Conservation (phyloP, 139 green algal species). For the Protoeuglena noctilucae region DNA sequence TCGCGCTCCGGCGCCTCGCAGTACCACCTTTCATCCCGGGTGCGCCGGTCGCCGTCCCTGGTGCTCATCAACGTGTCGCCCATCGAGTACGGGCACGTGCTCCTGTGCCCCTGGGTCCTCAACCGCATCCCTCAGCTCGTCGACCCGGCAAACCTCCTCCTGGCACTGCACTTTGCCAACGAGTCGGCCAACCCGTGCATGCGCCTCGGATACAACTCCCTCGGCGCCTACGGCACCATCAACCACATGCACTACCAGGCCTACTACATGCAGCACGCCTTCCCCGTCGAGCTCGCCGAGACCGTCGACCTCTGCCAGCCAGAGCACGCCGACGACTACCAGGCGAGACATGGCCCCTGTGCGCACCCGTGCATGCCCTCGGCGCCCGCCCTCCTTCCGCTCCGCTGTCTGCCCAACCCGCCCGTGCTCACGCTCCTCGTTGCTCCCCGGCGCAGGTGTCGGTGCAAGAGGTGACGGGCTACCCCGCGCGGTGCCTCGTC, state of each 20-base stretch:
- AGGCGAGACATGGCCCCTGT: background rate
- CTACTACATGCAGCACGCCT: constrained; percentile 64
- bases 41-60: constrained; percentile 37
- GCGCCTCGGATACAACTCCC: constrained; percentile 84
- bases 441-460: constrained; percentile 19
- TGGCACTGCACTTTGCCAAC: constrained; percentile 75
- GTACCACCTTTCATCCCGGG: background rate
- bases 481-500: constrained; percentile 73
- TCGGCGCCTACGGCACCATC: constrained; percentile 94
- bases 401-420: no score
- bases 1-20: background rate
- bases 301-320: constrained; percentile 24
- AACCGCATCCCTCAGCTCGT: constrained; percentile 57
- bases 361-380: no score
- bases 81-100: constrained; percentile 97
- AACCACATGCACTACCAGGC: constrained; percentile 99
- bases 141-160: constrained; percentile 29
- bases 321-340: background rate
- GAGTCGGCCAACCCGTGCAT: constrained; percentile 82
- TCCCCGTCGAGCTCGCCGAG: constrained; percentile 71
- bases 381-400: no score
- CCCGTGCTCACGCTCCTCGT: no score
- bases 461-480: constrained; percentile 47
- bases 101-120: constrained; percentile 78
- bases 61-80: constrained; percentile 94